Base-by-base conservation (phyloP, 768 basidiomycete genomes). In the Hygrophoropsis aurantiaca region DNA sequence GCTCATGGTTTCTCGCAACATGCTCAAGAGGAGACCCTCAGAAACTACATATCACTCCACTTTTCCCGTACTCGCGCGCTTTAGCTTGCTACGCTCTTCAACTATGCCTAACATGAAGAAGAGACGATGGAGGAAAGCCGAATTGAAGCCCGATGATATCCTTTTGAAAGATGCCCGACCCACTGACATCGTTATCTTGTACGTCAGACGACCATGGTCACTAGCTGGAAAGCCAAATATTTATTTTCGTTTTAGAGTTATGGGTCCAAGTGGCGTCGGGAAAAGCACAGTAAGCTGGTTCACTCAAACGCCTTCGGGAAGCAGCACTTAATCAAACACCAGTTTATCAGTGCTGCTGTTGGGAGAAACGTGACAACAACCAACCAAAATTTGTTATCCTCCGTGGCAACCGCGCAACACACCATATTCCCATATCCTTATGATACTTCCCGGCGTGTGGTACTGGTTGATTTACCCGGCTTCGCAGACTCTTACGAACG, bases 261-360 rank as follows among this genome's bases (percentile, higher is more conserved):
- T 66, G 51, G 66, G 66, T 10, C 58, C 59, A 13, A 65, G 58
- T 0, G 66, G 66, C 3, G 46, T 52, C 5, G 65, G 64, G 9
- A 67, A 67, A 50, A 67, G 60, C 50, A 51, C 58, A 7, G 66
- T 66, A 32, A 45, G 58, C 21, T 38, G 6, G 36, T 6, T n/a
- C n/a, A n/a, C n/a, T n/a, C n/a, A n/a, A n/a, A n/a, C n/a, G n/a
- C n/a, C n/a, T n/a, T n/a, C n/a, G n/a, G n/a, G n/a, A n/a, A n/a
- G n/a, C 24, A 24, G 18, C 16, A 16, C 27, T n/a, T 25, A 41
- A 24, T n/a, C 40, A 7, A 30, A 6, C 7, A 30, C 7, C n/a
- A 66, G 64, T 61, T 66, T 43, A 57, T 66, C 34, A 57, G 59
- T 35, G 49, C 42, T 9, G 52, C 56, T 4, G 53, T 54, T 2